Percentiles rank a stretch among this genome's conserved stretches.
These are phyloP conservation scores for Leccinum disarticulatum DNA, from an alignment of 768 basidiomycete species.

Conservation along the genomic window DNA sequence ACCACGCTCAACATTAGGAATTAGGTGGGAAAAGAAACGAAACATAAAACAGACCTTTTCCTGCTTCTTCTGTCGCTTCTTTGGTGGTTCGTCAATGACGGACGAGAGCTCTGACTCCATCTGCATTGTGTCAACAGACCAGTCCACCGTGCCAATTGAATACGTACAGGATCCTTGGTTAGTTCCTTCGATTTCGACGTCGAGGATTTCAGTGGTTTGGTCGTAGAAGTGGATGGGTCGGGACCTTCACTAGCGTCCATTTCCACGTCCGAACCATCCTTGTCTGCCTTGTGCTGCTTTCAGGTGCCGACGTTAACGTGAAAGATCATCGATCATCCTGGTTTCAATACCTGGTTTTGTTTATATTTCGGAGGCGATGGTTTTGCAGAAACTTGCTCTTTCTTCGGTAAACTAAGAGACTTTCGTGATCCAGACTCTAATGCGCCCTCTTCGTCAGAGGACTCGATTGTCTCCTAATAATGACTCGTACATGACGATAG, in stretches of 20 bases:
- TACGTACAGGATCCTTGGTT: slow-evolving; percentile 23
- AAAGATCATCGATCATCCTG: neutral
- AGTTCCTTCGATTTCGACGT: slow-evolving; percentile 8
- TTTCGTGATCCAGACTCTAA: slow-evolving; percentile 4
- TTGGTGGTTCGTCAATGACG: slow-evolving; percentile 55
- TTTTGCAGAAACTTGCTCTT: slow-evolving; percentile 3
- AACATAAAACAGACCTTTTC: slow-evolving; percentile 30
- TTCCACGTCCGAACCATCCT: slow-evolving; percentile 11
- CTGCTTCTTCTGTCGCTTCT: slow-evolving; percentile 45
- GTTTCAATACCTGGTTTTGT: slow-evolving; percentile 10
- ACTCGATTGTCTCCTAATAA: slow-evolving; percentile 27
- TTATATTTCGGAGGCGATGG: slow-evolving; percentile 12
- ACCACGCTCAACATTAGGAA: neutral
- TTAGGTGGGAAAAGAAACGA: neutral
- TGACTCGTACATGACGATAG: neutral
- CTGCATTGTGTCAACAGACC: slow-evolving; percentile 11
- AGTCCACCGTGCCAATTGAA: neutral
- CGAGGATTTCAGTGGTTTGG: slow-evolving; percentile 5
- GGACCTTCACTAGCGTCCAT: slow-evolving; percentile 8
- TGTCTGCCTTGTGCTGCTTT: slow-evolving; percentile 1
- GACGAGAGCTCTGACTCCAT: slow-evolving; percentile 54
- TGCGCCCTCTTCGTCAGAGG: slow-evolving; percentile 28
- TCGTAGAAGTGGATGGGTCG: slow-evolving; percentile 13
- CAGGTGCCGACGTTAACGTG: neutral
- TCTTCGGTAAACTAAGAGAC: slow-evolving; percentile 9